Base-by-base conservation (phyloP, 768 basidiomycete species). In the Cytidiella melzeri region DNA sequence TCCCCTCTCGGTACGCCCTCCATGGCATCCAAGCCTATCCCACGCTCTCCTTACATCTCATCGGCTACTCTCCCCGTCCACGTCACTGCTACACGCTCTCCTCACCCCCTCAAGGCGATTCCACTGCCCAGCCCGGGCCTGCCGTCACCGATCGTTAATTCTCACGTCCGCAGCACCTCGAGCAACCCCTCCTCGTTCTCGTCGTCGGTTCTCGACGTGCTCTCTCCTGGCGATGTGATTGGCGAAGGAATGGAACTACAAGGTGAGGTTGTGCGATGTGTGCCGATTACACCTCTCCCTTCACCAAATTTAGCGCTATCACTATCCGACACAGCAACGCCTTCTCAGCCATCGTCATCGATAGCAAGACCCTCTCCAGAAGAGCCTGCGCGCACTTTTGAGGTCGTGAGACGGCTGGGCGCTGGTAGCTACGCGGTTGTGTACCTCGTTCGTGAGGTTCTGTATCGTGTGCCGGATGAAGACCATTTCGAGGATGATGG, bases 361-460 rank as follows among this genome's bases (percentile, higher is more conserved):
- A 34, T 34, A 7, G 40, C n/a, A 19, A 19, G 9, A 19, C 39
- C 39, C 25, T 38, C 27, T 7, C 27, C 27, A 6, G 45, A 39
- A 27, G 64, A 71, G 51, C 80, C 80, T 18, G 83, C 82, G 13
- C 70, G 66, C 19, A 81, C 83, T 56, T 92, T 94, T 53, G 79
- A 92, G 70, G 92, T 97, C 64, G 79, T 94, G 57, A 74, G 87
- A 49, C 81, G 80, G 54, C 80, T 95, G 45, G 93, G 93, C 43
- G 83, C 87, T 0, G 93, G 93, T 57, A 87, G 84, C 54, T 96
- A 95, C 64, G 93, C 93, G 13, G 87, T 92, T 60, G 93, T 96
- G 48, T 97, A 96, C 64, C 83, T 92, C 52, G 93, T 96, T 23
- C 80, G 81, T 41, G 86, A 90, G 66, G 76, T 87, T 28, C 56